Conservation (phyloP, 2,329 filamentous ascomycete genomes). For the Penicillium frequentans region DNA sequence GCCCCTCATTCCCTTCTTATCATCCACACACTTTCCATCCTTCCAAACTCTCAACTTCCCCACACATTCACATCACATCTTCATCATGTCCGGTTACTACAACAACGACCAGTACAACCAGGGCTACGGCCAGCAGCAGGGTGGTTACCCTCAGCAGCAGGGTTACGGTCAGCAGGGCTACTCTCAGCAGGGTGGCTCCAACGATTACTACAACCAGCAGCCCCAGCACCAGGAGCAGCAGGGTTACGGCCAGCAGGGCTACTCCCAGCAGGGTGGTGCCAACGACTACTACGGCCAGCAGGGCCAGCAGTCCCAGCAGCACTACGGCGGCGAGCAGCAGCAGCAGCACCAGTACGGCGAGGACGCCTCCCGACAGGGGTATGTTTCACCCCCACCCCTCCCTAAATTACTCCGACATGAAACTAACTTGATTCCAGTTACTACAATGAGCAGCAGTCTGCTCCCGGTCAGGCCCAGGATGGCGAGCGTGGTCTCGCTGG, state of each 20-base stretch:
- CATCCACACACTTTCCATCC: constrained; percentile 4
- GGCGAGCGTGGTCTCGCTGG: constrained; percentile 49
- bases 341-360: constrained; percentile 27
- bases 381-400: constrained; percentile 16
- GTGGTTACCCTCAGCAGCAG: constrained; percentile 26
- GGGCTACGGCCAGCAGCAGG: constrained; percentile 25
- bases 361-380: constrained; percentile 29
- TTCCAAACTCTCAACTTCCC: constrained; percentile 2
- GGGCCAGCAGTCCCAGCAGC: constrained; percentile 19
- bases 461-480: constrained; percentile 41
- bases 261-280: constrained; percentile 10
- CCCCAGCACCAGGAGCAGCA: constrained; percentile 19
- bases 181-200: constrained; percentile 26
- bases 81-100: constrained; percentile 28
- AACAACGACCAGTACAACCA: constrained; percentile 29
- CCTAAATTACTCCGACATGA: not conserved
- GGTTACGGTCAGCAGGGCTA: constrained; percentile 23
- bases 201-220: constrained; percentile 28
- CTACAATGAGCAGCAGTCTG: constrained; percentile 26
- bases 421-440: constrained; percentile 21
- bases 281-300: constrained; percentile 26
- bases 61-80: constrained; percentile 2
- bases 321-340: constrained; percentile 25
- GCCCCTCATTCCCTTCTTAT: not conserved
- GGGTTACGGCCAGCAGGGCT: constrained; percentile 9